Base-by-base conservation (phyloP, 2,329 filamentous ascomycete genomes). In the Harringtonia aguacate region DNA sequence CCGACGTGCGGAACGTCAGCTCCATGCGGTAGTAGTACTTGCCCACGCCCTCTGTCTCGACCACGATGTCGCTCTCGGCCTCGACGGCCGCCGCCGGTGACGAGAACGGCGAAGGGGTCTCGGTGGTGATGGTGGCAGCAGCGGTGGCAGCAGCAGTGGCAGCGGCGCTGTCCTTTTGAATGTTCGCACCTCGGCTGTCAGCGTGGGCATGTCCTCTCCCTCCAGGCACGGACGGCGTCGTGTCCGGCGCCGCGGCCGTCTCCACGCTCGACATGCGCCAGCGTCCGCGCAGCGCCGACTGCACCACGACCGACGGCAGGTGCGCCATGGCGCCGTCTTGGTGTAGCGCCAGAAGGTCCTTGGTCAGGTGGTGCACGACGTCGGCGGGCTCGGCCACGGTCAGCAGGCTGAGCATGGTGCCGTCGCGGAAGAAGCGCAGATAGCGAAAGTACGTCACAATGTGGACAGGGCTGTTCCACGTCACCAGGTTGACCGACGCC, bases 391-490 rank as follows among this genome's bases (percentile, higher is more conserved):
- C 86, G 6, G 75, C 65, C 1, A 86, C 94, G 1, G 84, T 86
- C 30, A 94, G 73, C 2, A 98, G 72, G 43, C 81, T 86, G 47
- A 97, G 80, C 50, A 75, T 79, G 1, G 84, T 83, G 24, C 92
- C 92, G 61, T 97, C 86, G 21, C 88, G 84, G 66, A 92, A 92
- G 67, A 98, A 92, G 43, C 92, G 85, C 4, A 98, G 75, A 64
- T 97, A 98, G 46, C 92, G 86, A 66, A 94, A 98, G 66, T 97
- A 98, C 1, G 92, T 98, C 39, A 98, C 88, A 46, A 97, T 94
- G 59, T 94, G 88, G 30, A 97, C 83, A 9, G 89, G 89, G 21
- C 76, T 82, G 55, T 69, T 68, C 86, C 89, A 95, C 1, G 84
- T 82, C 17, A 83, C 66, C 44, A 79, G 80, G 50, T 80, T 82